Conservation (phyloP, 2,329 filamentous ascomycete species). For the Fusarium sp. region DNA sequence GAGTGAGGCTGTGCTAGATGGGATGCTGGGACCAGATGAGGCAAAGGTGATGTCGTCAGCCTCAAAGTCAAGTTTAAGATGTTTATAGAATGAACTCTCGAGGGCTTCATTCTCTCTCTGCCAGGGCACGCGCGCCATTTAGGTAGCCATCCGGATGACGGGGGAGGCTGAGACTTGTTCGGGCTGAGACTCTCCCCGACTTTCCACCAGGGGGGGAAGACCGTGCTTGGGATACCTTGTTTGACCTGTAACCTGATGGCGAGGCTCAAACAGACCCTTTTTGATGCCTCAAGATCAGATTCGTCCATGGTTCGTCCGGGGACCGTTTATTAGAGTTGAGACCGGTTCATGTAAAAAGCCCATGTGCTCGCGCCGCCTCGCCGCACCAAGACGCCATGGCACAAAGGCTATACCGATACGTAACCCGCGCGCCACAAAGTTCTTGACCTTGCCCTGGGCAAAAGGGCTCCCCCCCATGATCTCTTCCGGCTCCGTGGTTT, state of each 20-base stretch:
- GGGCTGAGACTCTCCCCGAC: neutral
- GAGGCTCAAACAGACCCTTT: slow-evolving; percentile 22
- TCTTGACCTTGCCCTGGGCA: neutral
- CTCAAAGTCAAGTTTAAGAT: slow-evolving; percentile 27
- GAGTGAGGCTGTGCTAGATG: slow-evolving; percentile 29
- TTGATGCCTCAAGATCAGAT: slow-evolving; percentile 9
- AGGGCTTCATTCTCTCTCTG: neutral
- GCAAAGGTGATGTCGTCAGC: slow-evolving; percentile 23
- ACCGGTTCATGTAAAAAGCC: slow-evolving; percentile 24
- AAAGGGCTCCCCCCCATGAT: neutral
- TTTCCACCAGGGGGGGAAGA: neutral
- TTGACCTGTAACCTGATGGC: neutral
- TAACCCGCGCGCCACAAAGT: slow-evolving; percentile 2
- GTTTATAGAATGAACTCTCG: neutral
- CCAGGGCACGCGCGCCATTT: neutral
- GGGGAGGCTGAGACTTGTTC: slow-evolving; percentile 1
- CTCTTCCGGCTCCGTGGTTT: slow-evolving; percentile 28
- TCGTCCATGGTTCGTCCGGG: neutral
- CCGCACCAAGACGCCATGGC: slow-evolving; percentile 27
- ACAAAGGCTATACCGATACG: slow-evolving; percentile 10
- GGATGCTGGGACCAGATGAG: slow-evolving; percentile 14
- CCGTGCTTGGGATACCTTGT: neutral
- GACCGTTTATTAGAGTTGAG: slow-evolving; percentile 38
- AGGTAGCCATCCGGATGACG: neutral
- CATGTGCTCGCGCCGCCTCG: slow-evolving; percentile 25